Conservation (phyloP, 345 rosid species). For the Kandelia obovata region DNA sequence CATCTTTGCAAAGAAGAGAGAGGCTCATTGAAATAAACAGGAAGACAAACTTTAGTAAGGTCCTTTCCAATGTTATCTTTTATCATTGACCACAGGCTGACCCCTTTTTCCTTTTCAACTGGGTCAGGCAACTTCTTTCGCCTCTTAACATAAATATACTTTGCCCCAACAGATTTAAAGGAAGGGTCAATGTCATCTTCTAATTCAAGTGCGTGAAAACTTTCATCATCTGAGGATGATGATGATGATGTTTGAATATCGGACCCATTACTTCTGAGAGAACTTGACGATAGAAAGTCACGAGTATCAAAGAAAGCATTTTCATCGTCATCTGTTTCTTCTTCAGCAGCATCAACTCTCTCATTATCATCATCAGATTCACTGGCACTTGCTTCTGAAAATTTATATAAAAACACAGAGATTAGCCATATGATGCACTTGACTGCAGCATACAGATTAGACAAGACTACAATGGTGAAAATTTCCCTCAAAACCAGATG, state of each 20-base stretch:
- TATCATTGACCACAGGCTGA: constrained; percentile 98
- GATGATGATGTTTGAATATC: constrained; percentile 62
- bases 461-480: no score
- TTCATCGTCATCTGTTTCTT: constrained; percentile 85
- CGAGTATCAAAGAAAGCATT: constrained; percentile 83
- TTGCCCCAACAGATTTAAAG: constrained; percentile 57
- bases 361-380: constrained; percentile 88
- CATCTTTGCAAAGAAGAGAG: constrained; percentile 94
- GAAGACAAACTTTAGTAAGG: constrained; percentile 70
- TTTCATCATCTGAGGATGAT: constrained; percentile 65
- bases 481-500: no score
- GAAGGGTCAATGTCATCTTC: constrained; percentile 74
- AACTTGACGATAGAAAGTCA: constrained; percentile 85
- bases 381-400: constrained; percentile 61
- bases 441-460: neutral
- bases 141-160: constrained; percentile 63
- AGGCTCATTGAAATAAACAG: constrained; percentile 98
- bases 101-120: constrained; percentile 82
- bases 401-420: neutral
- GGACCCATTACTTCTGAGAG: constrained; percentile 79
- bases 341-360: constrained; percentile 73
- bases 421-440: neutral
- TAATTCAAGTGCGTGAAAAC: constrained; percentile 39
- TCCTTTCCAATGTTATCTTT: constrained; percentile 99
- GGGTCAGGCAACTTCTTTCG: constrained; percentile 91